Evolutionary conservation across 2,329 filamentous ascomycete genomes (phyloP), one percentile per base, ranked within the genome.

Genomic region (Massarina eburnea): DNA sequence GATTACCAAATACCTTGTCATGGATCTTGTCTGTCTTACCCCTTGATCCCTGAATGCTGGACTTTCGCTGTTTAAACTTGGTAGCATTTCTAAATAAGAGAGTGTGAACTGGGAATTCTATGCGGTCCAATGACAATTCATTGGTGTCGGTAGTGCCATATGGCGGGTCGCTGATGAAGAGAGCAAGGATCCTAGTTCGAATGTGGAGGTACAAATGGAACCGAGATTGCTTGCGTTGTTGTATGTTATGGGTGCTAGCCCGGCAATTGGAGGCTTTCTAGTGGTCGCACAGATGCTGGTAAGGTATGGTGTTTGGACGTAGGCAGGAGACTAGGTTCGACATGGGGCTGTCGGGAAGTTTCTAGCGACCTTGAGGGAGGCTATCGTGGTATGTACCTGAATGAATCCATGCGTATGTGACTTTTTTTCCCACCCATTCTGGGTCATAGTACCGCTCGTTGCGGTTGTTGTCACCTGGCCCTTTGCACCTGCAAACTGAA

Each of bases 221-320:
- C 39, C 45, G 8, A 15, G 36, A 26, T 9, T 26, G 26, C 46
- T 47, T 15, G 33, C 29, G 2, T 22, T 41, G 19, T 9, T 34
- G 36, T 54, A 51, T 46, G 9, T 50, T 10, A 8, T 51, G 1
- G 52, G 41, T 35, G 42, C 26, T 12, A 42, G 36, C 29, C 55
- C 59, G 1, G 58, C 62, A 1, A 45, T 67, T 3, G 58, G 59
- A 1, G 61, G 59, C 1, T 59, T 61, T 36, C 40, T 64, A 8
- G 55, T 62, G 21, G 62, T 67, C 14, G 58, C 48, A 12, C 51
- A 64, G 46, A 66, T 66, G 64, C 15, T 67, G 15, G 43, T 3
- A 21, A 47, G 52, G 8, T 68, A 63, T 51, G 62, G 57, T 20
- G 41, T 46, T 45, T 58, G 57, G 41, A 32, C 41, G 14, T 55